Evolutionary conservation across 2,329 filamentous ascomycete species (phyloP).

Genomic region (Colletotrichum sp.): DNA sequence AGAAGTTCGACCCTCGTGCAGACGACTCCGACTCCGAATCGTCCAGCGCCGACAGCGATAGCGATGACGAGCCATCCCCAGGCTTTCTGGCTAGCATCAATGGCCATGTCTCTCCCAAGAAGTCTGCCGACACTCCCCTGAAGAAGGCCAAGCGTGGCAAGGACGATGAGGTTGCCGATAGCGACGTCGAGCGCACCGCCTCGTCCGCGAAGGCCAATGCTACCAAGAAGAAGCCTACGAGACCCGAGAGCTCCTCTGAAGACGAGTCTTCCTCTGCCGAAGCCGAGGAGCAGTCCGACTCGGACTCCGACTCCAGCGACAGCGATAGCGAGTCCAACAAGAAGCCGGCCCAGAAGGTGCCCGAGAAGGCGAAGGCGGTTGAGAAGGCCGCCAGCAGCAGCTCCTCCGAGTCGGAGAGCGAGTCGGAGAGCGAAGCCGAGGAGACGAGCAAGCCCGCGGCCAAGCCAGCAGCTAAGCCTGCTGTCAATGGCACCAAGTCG

Average conservation of each 20-base stretch:
- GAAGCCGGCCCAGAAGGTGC: constrained; percentile 21
- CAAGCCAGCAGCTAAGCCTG: constrained; percentile 15
- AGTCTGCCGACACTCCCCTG: constrained; percentile 5
- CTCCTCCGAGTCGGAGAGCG: constrained; percentile 28
- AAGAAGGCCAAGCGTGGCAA: constrained; percentile 29
- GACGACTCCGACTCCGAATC: constrained; percentile 24
- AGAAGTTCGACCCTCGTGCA: constrained; percentile 20
- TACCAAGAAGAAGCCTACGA: constrained; percentile 26
- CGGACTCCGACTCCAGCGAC: constrained; percentile 27
- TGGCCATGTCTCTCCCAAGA: constrained; percentile 4
- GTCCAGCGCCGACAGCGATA: constrained; percentile 27
- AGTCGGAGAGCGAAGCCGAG: constrained; percentile 28
- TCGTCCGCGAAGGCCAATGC: constrained; percentile 19
- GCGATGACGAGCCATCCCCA: not conserved
- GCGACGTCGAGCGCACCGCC: constrained; percentile 41
- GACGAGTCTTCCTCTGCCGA: constrained; percentile 24
- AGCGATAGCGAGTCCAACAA: constrained; percentile 29
- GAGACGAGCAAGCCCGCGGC: constrained; percentile 24
- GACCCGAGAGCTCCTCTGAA: constrained; percentile 21
- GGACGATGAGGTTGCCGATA: constrained; percentile 46
- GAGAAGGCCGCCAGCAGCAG: not conserved
- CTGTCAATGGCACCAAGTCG: constrained; percentile 11
- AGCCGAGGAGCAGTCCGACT: constrained; percentile 25
- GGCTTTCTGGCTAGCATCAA: constrained; percentile 7
- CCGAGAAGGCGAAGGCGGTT: constrained; percentile 18